These are phyloP conservation scores for Teratosphaeria nubilosa DNA, from an alignment of 2,329 filamentous ascomycete genomes.

Conservation along the genomic window DNA sequence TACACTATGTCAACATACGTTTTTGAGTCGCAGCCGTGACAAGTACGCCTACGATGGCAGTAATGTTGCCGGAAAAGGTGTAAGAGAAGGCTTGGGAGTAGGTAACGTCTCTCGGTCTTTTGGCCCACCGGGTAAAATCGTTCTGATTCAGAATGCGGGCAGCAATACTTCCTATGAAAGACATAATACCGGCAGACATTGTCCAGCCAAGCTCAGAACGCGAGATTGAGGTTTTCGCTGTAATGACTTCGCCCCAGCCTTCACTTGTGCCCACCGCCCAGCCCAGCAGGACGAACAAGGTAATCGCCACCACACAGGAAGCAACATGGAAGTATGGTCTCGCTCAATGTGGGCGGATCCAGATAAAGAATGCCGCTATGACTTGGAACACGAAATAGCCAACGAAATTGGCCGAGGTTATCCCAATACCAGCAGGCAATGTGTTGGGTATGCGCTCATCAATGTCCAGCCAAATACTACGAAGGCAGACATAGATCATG, in stretches of 20 bases:
- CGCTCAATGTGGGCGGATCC: not conserved
- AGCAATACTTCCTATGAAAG: slow-evolving; percentile 5
- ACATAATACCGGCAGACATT: slow-evolving; percentile 5
- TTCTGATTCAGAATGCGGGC: slow-evolving; percentile 6
- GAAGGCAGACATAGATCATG: not conserved
- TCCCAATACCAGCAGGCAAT: not conserved
- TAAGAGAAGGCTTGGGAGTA: slow-evolving; percentile 5
- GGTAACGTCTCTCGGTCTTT: slow-evolving; percentile 3
- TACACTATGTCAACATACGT: not conserved
- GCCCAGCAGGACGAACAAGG: slow-evolving; percentile 1
- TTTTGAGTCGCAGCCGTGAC: slow-evolving; percentile 6
- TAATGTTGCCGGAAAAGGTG: slow-evolving; percentile 4
- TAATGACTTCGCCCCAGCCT: slow-evolving; percentile 3
- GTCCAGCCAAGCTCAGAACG: slow-evolving; percentile 3
- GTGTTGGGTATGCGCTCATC: not conserved
- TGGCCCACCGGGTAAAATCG: slow-evolving; percentile 5
- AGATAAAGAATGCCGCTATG: not conserved
- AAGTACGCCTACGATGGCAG: slow-evolving; percentile 4
- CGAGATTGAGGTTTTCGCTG: not conserved
- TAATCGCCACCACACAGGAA: not conserved
- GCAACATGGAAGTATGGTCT: not conserved
- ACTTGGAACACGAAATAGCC: not conserved
- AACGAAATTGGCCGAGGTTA: not conserved
- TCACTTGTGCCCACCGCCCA: slow-evolving; percentile 3
- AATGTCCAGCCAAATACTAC: not conserved